Conservation (phyloP, 306 rosid genomes). For the Rosa rugosa region DNA sequence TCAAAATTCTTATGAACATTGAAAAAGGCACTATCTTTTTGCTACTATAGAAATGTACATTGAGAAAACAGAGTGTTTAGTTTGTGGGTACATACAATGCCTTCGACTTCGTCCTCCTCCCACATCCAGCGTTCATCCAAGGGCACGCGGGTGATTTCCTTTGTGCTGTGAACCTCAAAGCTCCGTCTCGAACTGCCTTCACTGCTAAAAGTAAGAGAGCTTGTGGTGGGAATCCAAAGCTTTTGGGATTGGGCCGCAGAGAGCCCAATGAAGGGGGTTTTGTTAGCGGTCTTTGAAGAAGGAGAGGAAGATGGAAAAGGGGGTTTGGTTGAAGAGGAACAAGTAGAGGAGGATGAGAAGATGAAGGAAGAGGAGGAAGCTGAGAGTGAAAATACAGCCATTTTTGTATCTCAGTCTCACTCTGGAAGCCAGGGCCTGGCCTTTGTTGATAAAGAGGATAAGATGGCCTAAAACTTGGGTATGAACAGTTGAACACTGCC, state of each 20-base stretch:
- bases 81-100: constrained; percentile 55
- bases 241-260: constrained; percentile 33
- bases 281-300: constrained; percentile 18
- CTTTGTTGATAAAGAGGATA: constrained; percentile 20
- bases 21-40: not conserved
- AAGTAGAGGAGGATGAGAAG: constrained; percentile 32
- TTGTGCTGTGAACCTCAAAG: constrained; percentile 41
- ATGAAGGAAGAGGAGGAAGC: constrained; percentile 42
- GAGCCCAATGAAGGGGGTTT: constrained; percentile 40
- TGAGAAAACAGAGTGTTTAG: not conserved
- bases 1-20: not conserved
- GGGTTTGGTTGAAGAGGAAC: constrained; percentile 33
- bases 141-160: constrained; percentile 45
- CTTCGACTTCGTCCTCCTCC: constrained; percentile 71
- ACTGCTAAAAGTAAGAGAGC: constrained; percentile 19
- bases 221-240: constrained; percentile 33
- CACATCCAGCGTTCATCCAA: constrained; percentile 66
- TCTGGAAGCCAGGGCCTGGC: not conserved
- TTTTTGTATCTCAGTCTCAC: constrained; percentile 15
- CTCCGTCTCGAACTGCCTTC: constrained; percentile 15
- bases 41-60: not conserved
- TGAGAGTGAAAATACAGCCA: constrained; percentile 35
- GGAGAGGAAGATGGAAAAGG: constrained; percentile 18
- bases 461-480: not conserved
- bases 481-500: not conserved